Evolutionary conservation across 31 red algal genomes (phyloP), one percentile per base, ranked within the genome.

Genomic region (Bonnemaisonia californica): DNA sequence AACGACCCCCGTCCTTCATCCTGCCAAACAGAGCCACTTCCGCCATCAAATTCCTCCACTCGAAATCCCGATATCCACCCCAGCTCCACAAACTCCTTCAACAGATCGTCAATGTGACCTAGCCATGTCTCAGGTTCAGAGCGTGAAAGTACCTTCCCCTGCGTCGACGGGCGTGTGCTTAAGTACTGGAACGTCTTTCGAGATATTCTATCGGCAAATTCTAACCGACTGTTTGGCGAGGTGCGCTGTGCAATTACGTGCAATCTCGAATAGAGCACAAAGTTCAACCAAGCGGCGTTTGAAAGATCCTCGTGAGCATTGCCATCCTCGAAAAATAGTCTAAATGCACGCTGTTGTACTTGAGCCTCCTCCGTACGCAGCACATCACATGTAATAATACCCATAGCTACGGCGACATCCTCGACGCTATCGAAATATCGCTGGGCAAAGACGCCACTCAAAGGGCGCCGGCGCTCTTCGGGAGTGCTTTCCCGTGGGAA

Each of bases 11-110:
- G 75, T 12, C 57, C 27, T 35, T 89, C 85, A 18, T 89, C 85
- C 41, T 38, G 33, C 84, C 84, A 87, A 39, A 62, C 28, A n/a
- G 82, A 85, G 2, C 57, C 70, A 28, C 36, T 2, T 28, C 61
- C 76, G 16, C 37, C 51, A 74, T 89, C 85, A 63, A 89, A 89
- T 7, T 71, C 60, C 62, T 89, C 85, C 21, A 89, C 54, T 36
- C 65, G 28, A 47, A 62, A 81, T 37, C 74, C 74, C 18, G 85
- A 74, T 16, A 89, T 80, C 85, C 85, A 89, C 36, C 85, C 85
- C 2, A 72, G 21, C 73, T 71, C 47, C 34, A 74, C 58, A 7
- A 89, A 57, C 74, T 77, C 57, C 21, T 81, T 23, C 48, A 89
- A 40, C 39, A 81, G n/a, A 2, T 35, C 41, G 22, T 41, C 32